Conservation (phyloP, 2,329 filamentous ascomycete species). For the Pseudopyrenochaeta lycopersici region DNA sequence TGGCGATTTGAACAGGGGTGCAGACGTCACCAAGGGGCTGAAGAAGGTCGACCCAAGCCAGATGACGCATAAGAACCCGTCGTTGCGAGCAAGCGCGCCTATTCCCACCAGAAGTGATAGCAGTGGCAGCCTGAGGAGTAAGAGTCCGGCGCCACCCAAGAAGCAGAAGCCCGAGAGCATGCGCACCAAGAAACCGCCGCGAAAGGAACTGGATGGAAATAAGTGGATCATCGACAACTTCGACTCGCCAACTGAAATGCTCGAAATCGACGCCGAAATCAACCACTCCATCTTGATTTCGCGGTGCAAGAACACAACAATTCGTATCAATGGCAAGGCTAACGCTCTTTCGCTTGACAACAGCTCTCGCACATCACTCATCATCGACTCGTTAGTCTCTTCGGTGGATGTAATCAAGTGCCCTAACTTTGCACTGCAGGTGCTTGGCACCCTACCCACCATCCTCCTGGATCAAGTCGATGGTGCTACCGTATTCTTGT, state of each 20-base stretch:
- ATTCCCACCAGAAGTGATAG: slow-evolving; percentile 69
- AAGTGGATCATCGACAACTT: slow-evolving; percentile 98
- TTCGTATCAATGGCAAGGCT: slow-evolving; percentile 90
- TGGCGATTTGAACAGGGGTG: slow-evolving; percentile 87
- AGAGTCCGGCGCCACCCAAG: slow-evolving; percentile 82
- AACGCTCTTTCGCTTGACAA: slow-evolving; percentile 98
- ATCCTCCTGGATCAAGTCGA: slow-evolving; percentile 94
- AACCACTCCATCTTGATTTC: slow-evolving; percentile 92
- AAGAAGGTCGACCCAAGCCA: slow-evolving; percentile 94
- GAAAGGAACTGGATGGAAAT: slow-evolving; percentile 67
- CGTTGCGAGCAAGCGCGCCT: slow-evolving; percentile 75
- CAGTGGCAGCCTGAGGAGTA: slow-evolving; percentile 65
- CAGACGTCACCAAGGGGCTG: slow-evolving; percentile 85
- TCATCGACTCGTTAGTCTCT: slow-evolving; percentile 89
- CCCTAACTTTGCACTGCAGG: slow-evolving; percentile 91
- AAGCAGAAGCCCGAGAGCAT: slow-evolving; percentile 66
- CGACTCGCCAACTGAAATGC: slow-evolving; percentile 75
- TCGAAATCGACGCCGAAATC: slow-evolving; percentile 83
- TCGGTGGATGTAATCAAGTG: slow-evolving; percentile 96
- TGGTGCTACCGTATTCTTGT: slow-evolving; percentile 85
- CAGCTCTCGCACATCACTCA: slow-evolving; percentile 80
- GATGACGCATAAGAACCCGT: slow-evolving; percentile 99
- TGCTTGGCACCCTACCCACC: slow-evolving; percentile 85
- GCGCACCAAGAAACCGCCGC: slow-evolving; percentile 58
- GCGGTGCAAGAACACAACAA: slow-evolving; percentile 87